Evolutionary conservation across 306 rosid genomes (phyloP).

Genomic region (Acmispon strigosus): DNA sequence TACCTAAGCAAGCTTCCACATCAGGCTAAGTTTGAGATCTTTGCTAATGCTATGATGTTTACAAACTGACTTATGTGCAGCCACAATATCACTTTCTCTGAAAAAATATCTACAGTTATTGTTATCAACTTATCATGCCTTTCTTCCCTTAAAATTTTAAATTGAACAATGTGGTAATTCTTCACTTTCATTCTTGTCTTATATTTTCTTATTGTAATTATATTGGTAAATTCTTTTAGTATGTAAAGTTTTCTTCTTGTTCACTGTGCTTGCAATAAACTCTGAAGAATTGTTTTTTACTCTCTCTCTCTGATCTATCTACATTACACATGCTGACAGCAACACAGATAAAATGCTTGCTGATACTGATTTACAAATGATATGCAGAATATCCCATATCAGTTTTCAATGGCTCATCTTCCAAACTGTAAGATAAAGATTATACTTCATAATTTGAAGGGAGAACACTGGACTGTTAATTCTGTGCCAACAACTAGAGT

Average conservation of each 20-base stretch:
- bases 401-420: constrained; percentile 84
- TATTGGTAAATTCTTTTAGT: neutral
- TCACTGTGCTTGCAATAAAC: constrained; percentile 1
- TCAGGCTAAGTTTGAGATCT: neutral
- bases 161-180: neutral
- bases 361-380: constrained; percentile 13
- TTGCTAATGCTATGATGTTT: constrained; percentile 5
- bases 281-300: neutral
- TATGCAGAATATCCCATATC: constrained; percentile 78
- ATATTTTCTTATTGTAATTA: neutral
- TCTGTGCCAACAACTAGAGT: constrained; percentile 89
- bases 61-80: neutral
- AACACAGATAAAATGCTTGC: neutral
- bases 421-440: constrained; percentile 79
- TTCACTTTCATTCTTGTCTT: neutral
- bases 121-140: neutral
- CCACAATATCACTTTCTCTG: neutral
- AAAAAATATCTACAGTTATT: neutral
- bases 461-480: constrained; percentile 88
- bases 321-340: neutral
- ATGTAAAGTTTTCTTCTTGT: neutral
- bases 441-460: constrained; percentile 75
- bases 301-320: neutral
- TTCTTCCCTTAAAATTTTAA: neutral
- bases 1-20: neutral